Evolutionary conservation across 306 rosid species (phyloP), one percentile per base, ranked within the genome.

Genomic region (Vigna mungo): DNA sequence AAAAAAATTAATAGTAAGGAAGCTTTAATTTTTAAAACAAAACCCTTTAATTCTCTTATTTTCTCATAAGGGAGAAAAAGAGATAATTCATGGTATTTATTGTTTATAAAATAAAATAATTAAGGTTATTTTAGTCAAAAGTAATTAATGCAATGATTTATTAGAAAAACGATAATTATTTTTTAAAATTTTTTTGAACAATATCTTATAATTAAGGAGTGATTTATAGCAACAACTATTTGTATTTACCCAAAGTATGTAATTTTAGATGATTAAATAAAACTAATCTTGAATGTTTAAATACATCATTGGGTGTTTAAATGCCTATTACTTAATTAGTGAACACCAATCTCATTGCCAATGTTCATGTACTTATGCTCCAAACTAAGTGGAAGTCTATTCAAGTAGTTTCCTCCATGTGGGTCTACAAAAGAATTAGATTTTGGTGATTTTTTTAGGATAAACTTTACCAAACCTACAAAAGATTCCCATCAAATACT

Each of bases 401-500:
- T 27, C 41, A 59, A 11, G n/a, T 55, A 55, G 34, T 55, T 3
- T 13, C 25, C 3, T 21, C 15, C 62, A 25, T 25, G 37, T 25
- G 64, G 39, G 0, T n/a, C 64, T 58, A 13, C 17, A 13, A 25
- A 55, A 55, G 3, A 59, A 13, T 27, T 34, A 4, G 32, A 4
- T 27, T 5, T 59, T 25, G 34, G 34, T 30, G 34, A 30, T 16
- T 59, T 27, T 54, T 23, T 56, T 55, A 23, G 17, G 17, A 56
- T 4, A 56, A 56, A 56, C 63, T 56, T 56, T 56, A 23, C 63
- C 36, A 56, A 56, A 56, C 63, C 13, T 12, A 56, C 63, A 11
- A n/a, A 54, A 54, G 63, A 56, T 56, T 36, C 36, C 62, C 23
- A 56, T 36, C 62, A 56, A 23, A 0, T 21, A 9, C 8, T 23